These are phyloP conservation scores for Bocquillonia castaneifolia DNA, from an alignment of 441 rosid genomes.

Conservation along the genomic window DNA sequence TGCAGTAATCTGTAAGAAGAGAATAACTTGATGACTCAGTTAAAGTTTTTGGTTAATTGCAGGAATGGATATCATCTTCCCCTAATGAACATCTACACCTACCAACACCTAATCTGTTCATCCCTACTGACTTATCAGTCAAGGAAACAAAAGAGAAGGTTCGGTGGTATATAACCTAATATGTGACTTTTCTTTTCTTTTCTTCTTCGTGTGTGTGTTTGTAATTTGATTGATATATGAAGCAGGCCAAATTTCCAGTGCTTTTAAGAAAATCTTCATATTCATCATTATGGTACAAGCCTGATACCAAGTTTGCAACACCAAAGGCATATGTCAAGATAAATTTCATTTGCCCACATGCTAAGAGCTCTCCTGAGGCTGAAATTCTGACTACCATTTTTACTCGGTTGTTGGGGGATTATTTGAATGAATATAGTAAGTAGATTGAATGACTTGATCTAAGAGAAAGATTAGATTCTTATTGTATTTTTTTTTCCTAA, in stretches of 20 bases:
- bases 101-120: conserved; percentile 59
- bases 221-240: conserved; percentile 14
- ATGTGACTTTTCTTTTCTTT: neutral
- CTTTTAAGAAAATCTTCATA: conserved; percentile 54
- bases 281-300: conserved; percentile 82
- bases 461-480: neutral
- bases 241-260: conserved; percentile 58
- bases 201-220: conserved; percentile 9
- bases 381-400: conserved; percentile 57
- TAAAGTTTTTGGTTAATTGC: conserved; percentile 18
- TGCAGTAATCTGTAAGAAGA: neutral
- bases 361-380: conserved; percentile 62
- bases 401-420: conserved; percentile 60
- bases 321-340: conserved; percentile 78
- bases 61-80: conserved; percentile 73
- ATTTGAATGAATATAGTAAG: conserved; percentile 67
- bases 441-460: neutral
- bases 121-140: conserved; percentile 72
- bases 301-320: conserved; percentile 64
- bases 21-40: neutral
- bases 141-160: conserved; percentile 59
- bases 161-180: conserved; percentile 14
- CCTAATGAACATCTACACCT: conserved; percentile 59
- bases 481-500: neutral
- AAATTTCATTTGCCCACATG: conserved; percentile 73